Evolutionary conservation across 768 basidiomycete genomes (phyloP).

Genomic region (Serendipita sp.): DNA sequence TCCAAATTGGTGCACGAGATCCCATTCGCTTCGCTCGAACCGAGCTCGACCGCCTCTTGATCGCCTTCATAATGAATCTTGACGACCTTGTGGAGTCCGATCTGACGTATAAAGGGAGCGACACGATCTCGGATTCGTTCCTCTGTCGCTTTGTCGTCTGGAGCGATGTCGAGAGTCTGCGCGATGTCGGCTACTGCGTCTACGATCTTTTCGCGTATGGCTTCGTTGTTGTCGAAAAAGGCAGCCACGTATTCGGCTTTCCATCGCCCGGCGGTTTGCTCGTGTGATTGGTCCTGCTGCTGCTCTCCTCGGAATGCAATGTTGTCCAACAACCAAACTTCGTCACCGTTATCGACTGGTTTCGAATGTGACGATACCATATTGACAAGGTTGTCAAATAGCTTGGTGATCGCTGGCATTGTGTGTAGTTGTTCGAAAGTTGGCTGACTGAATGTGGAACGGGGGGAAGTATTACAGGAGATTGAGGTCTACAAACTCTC

Average conservation of each 20-base stretch:
- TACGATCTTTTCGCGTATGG: not conserved
- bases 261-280: not conserved
- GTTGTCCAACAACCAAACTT: constrained; percentile 1
- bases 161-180: not conserved
- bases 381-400: not conserved
- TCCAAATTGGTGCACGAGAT: not conserved
- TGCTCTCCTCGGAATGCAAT: not conserved
- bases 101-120: not conserved
- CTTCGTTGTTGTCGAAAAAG: not conserved
- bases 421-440: not conserved
- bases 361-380: not conserved
- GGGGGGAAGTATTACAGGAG: no score
- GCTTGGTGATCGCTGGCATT: not conserved
- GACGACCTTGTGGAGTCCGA: not conserved
- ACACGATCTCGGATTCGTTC: not conserved
- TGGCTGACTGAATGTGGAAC: not conserved
- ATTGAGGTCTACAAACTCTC: no score
- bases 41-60: not conserved
- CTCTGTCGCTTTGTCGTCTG: not conserved
- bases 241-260: not conserved
- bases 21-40: not conserved
- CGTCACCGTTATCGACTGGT: not conserved
- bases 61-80: not conserved
- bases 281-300: not conserved
- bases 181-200: not conserved